Conservation (phyloP, 495 filamentous ascomycete genomes). For the Cenococcum geophilum region DNA sequence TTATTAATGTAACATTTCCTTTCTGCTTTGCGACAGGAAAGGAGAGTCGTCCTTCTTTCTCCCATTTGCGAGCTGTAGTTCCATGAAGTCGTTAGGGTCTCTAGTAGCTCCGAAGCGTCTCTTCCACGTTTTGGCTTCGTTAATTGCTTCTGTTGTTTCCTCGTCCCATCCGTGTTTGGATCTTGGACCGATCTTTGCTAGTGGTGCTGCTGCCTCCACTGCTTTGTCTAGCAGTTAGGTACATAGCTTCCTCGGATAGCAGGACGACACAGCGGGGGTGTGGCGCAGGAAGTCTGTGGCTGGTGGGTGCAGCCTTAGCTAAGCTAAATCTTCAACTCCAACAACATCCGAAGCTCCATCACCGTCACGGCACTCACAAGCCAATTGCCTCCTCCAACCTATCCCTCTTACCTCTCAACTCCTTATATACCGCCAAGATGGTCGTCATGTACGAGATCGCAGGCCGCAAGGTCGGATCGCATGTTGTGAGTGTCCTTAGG, state of each 20-base stretch:
- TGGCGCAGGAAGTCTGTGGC: neutral
- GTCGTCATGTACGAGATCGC: slow-evolving; percentile 76
- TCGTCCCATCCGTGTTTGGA: no score
- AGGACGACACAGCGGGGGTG: neutral
- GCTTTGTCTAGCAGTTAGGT: no score
- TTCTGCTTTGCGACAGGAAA: no score
- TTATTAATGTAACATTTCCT: no score
- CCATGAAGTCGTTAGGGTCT: no score
- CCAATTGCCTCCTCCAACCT: slow-evolving; percentile 33
- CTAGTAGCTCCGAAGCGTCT: no score
- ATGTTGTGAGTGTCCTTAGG: slow-evolving; percentile 59
- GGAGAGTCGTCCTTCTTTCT: no score
- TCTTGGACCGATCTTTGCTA: no score
- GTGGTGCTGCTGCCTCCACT: no score
- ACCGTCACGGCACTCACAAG: slow-evolving; percentile 26
- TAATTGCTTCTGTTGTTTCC: no score
- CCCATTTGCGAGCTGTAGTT: no score
- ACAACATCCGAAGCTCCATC: neutral
- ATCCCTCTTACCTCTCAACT: slow-evolving; percentile 35
- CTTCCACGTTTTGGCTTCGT: no score
- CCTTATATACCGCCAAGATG: slow-evolving; percentile 59
- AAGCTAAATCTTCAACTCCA: slow-evolving; percentile 4
- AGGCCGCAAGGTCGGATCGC: slow-evolving; percentile 89
- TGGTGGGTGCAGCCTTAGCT: neutral
- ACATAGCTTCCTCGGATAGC: neutral